These are phyloP conservation scores for Lactarius deliciosus DNA, from an alignment of 768 basidiomycete genomes.

Conservation along the genomic window DNA sequence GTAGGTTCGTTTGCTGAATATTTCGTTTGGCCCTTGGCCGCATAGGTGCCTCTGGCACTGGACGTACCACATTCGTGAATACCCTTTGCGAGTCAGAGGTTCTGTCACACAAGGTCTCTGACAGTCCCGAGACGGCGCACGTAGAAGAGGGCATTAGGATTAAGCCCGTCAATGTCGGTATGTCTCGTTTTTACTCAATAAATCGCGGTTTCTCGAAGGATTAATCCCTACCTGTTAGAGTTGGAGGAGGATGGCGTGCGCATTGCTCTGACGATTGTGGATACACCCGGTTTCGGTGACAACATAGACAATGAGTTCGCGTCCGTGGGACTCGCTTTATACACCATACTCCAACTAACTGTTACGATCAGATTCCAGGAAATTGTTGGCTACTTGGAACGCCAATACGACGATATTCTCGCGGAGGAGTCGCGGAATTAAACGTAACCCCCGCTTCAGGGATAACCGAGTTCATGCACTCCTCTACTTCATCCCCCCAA, in stretches of 20 bases:
- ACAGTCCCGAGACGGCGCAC: slow-evolving; percentile 86
- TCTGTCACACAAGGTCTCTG: slow-evolving; percentile 80
- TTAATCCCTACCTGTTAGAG: slow-evolving; percentile 49
- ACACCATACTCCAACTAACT: slow-evolving; percentile 4
- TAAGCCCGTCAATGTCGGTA: slow-evolving; percentile 92
- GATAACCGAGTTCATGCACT: slow-evolving; percentile 97
- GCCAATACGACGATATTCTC: slow-evolving; percentile 98
- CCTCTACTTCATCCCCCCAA: slow-evolving; percentile 97
- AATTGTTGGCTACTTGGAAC: slow-evolving; percentile 93
- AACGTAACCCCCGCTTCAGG: slow-evolving; percentile 98
- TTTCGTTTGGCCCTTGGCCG: slow-evolving; percentile 21
- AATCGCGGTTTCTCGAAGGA: slow-evolving; percentile 2
- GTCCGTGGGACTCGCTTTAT: slow-evolving; percentile 49
- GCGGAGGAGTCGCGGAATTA: slow-evolving; percentile 99
- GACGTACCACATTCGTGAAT: slow-evolving; percentile 98
- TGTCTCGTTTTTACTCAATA: slow-evolving; percentile 34
- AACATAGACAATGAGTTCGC: slow-evolving; percentile 99
- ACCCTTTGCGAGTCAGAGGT: slow-evolving; percentile 97
- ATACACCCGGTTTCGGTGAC: slow-evolving; percentile 98
- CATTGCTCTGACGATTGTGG: slow-evolving; percentile 96
- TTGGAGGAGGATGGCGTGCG: slow-evolving; percentile 98
- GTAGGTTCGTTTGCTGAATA: slow-evolving; percentile 5
- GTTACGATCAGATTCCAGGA: slow-evolving; percentile 77
- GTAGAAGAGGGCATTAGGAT: slow-evolving; percentile 93
- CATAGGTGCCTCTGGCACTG: slow-evolving; percentile 93